Evolutionary conservation across 306 rosid genomes (phyloP).

Genomic region (Citrullus amarus): DNA sequence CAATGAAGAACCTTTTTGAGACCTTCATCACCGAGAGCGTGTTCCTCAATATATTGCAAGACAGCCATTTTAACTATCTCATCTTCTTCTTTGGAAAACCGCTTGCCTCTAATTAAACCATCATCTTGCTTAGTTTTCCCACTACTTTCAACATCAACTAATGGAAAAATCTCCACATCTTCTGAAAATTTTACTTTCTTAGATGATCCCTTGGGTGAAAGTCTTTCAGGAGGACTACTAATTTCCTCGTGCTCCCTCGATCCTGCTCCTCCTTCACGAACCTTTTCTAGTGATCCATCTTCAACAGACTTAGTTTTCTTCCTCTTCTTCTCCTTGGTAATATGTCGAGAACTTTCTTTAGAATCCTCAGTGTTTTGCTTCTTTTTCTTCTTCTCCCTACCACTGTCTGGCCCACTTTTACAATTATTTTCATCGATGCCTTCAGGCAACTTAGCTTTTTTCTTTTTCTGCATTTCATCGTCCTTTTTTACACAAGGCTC

Average conservation of each 20-base stretch:
- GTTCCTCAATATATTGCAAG: constrained; percentile 33
- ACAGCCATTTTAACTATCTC: constrained; percentile 37
- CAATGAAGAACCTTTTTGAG: constrained; percentile 38
- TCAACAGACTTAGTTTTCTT: constrained; percentile 13
- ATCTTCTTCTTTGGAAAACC: constrained; percentile 68
- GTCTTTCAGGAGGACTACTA: constrained; percentile 1
- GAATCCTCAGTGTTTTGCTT: background rate
- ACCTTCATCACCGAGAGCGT: constrained; percentile 51
- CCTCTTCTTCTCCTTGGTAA: constrained; percentile 11
- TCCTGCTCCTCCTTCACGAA: constrained; percentile 7
- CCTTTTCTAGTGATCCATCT: background rate
- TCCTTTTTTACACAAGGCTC: background rate
- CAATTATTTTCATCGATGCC: background rate
- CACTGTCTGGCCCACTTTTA: background rate
- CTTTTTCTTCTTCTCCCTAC: background rate
- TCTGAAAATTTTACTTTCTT: constrained; percentile 54
- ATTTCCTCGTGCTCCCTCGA: background rate
- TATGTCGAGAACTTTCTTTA: background rate
- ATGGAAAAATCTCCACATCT: constrained; percentile 33
- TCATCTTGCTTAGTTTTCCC: background rate
- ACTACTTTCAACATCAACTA: constrained; percentile 8
- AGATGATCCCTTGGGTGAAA: constrained; percentile 10
- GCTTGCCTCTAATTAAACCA: constrained; percentile 30
- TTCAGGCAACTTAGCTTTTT: background rate
- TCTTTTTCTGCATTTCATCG: background rate